Evolutionary conservation across 768 basidiomycete species (phyloP).

Genomic region (Tylopilus sp.): DNA sequence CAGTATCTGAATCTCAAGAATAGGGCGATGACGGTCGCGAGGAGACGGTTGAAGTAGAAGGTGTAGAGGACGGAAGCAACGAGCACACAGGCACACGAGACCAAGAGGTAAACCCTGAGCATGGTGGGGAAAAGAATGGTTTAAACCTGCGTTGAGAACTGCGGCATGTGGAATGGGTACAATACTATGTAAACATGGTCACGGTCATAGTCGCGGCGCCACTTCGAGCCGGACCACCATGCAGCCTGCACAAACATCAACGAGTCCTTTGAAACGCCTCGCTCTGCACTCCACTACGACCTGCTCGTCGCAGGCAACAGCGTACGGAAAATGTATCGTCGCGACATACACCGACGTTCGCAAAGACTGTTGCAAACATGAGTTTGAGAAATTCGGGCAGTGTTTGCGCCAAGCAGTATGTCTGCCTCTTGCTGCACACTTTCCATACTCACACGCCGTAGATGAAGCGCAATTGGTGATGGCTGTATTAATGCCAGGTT

Average conservation of each 20-base stretch:
- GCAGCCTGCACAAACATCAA: conserved; percentile 28
- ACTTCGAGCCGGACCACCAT: conserved; percentile 7
- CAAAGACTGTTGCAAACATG: conserved; percentile 78
- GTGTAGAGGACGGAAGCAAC: conserved; percentile 65
- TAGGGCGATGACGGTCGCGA: conserved; percentile 65
- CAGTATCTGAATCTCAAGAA: conserved; percentile 71
- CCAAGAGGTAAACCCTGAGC: conserved; percentile 58
- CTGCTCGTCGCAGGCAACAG: conserved; percentile 66
- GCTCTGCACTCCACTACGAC: conserved; percentile 72
- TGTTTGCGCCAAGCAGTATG: conserved; percentile 80
- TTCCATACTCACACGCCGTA: conserved; percentile 18
- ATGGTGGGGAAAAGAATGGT: conserved; percentile 31
- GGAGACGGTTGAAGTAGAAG: conserved; percentile 89
- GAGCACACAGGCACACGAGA: conserved; percentile 57
- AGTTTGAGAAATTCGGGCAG: conserved; percentile 79
- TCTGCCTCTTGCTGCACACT: conserved; percentile 16
- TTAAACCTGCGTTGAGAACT: neutral
- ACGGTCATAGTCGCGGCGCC: too few relatives aligned
- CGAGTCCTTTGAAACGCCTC: conserved; percentile 54
- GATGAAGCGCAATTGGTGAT: conserved; percentile 59
- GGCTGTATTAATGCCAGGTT: neutral
- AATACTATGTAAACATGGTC: neutral
- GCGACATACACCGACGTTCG: conserved; percentile 79
- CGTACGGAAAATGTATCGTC: conserved; percentile 87
- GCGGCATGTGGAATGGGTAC: conserved; percentile 1